These are phyloP conservation scores for Geotrichum siamense DNA, from an alignment of 1,139 yeast genomes.

Conservation along the genomic window DNA sequence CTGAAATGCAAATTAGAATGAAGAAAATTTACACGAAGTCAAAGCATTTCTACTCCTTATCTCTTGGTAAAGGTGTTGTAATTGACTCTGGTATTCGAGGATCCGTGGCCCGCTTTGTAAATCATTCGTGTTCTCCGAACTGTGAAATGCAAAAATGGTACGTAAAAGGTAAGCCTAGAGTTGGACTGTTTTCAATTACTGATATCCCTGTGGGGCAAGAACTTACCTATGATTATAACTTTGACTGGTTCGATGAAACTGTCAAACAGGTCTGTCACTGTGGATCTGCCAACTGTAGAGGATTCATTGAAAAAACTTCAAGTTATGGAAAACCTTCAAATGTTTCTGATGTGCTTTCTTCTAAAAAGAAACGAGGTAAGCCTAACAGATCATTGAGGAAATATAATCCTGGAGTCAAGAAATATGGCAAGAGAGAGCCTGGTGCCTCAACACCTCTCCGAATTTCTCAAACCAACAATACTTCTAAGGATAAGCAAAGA, in stretches of 20 bases:
- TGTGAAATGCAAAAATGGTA: slow-evolving; percentile 41
- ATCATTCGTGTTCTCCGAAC: slow-evolving; percentile 42
- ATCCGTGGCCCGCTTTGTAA: slow-evolving; percentile 40
- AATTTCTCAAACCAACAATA: too few species aligned
- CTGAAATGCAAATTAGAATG: slow-evolving; percentile 33
- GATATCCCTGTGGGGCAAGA: slow-evolving; percentile 36
- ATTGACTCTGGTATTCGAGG: slow-evolving; percentile 40
- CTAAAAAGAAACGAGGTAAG: too few species aligned
- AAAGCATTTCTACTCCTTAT: slow-evolving; percentile 34
- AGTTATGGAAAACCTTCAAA: background rate
- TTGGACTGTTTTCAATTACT: slow-evolving; percentile 38
- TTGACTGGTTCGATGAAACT: slow-evolving; percentile 37
- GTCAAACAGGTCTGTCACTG: slow-evolving; percentile 38
- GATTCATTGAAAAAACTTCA: slow-evolving; percentile 31
- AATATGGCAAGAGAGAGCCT: too few species aligned
- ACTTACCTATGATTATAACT: slow-evolving; percentile 40
- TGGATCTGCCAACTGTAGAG: slow-evolving; percentile 36
- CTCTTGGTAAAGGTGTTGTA: slow-evolving; percentile 35
- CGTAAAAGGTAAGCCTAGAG: slow-evolving; percentile 37
- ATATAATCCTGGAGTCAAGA: too few species aligned
- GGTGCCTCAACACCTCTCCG: too few species aligned
- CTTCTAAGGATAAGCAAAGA: too few species aligned
- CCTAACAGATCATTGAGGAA: too few species aligned
- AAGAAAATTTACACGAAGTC: slow-evolving; percentile 25
- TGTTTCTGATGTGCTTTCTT: too few species aligned